Evolutionary conservation across 2,329 filamentous ascomycete genomes (phyloP), one percentile per base, ranked within the genome.

Genomic region (Cladosporium cucumerinum): DNA sequence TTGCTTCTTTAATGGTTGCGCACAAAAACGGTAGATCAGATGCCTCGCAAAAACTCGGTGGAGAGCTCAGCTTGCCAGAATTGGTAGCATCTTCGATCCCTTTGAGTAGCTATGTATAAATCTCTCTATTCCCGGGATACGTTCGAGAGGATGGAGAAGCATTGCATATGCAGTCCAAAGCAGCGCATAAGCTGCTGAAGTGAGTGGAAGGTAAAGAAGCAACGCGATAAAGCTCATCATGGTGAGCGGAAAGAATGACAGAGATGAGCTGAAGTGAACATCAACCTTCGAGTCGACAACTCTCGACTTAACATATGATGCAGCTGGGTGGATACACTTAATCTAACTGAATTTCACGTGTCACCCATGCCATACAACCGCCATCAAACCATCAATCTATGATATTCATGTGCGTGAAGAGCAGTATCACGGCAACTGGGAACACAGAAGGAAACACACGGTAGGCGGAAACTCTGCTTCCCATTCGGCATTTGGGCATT

Each of bases 1-100:
- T 67, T 0, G 78, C 73, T 67, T 82, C 80, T 60, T 79, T 76
- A 66, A 82, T 79, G 18, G 79, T 74, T 14, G 78, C 79, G 54
- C 78, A 75, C 4, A 82, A 72, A 66, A 79, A 81, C 55, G 55
- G 32, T 18, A 58, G 32, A 26, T 58, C 32, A 25, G 55, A 36
- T n/a, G 49, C 26, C 36, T 58, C 55, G 30, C 23, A 21, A 11
- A 23, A 36, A 11, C 18, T 39, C 12, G 36, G 70, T 1, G 72
- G 70, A 63, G 73, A 67, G 57, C 69, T 73, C 25, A 76, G 66
- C 63, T 70, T 69, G 43, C 73, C 71, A 49, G 70, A 21, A 1
- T 51, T 54, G 21, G 67, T 68, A 32, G 68, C 61, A 0, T 62
- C 64, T 32, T 78, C 73, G 62, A 80, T 72, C 69, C 79, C 77